Evolutionary conservation across 805 yeast genomes (phyloP), one percentile per base, ranked within the genome.

Genomic region (Nakazawaea sp.): DNA sequence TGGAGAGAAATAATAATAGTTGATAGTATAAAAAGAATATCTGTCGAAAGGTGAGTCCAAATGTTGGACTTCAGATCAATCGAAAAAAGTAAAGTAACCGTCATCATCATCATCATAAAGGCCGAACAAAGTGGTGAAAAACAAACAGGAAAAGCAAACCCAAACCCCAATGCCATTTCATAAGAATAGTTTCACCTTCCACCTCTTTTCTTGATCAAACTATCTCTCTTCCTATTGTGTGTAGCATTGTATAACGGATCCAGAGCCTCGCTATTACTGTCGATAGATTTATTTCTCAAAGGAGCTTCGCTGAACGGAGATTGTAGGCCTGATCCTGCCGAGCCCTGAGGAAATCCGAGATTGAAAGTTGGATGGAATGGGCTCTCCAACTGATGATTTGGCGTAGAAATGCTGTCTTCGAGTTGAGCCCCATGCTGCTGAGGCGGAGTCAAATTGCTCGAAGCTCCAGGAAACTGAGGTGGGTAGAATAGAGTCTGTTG

Each of bases 181-280:
- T 17, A 16, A 24, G 24, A 11, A 33, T 8, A 34, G 4, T 18
- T 18, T 36, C 35, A 39, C 21, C 33, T 30, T 17, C 42, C 42
- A 19, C 42, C 37, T 48, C 77, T 64, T 49, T 72, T 72, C 47
- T 70, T 50, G 40, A 71, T 66, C 43, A 72, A 49, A 44, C 72
- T 64, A 43, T 72, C 77, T 45, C 78, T 64, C 50, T 72, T 72
- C 42, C 78, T 58, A 43, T 66, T 67, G 19, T 70, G 64, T 2
- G 76, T 72, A 20, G 62, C 68, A 43, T 71, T 70, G 46, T 49
- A 59, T 24, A 56, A 43, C 2, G 61, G 59, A 40, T 56, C 60
- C 13, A 18, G 31, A 19, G 15, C 30, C 17, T 33, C 31, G 7
- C 18, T 11, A 17, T 18, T 27, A 17, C 30, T 28, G 3, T 34